phyloP scores from a whole-genome alignment of 106 monocot species.

The Amphibolis antarctica region DNA sequence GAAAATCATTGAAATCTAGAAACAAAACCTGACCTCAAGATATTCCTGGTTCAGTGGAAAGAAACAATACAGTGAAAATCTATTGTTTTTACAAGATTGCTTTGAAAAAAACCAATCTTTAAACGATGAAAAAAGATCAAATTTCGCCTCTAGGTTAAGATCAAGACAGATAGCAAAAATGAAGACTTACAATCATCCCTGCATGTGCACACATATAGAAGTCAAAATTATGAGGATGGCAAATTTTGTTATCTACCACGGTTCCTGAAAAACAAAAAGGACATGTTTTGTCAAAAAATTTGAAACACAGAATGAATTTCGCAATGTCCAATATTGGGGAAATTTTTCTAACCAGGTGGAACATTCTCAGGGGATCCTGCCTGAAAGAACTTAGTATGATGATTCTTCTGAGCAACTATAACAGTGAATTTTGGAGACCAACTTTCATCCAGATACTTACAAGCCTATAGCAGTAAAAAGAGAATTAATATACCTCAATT shows the following conservation, averaged over 20 bases:
- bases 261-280: slow-evolving; percentile 43
- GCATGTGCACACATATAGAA: slow-evolving; percentile 97
- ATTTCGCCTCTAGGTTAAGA: too few species aligned
- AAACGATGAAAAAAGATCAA: too few species aligned
- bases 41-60: too few species aligned
- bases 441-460: slow-evolving; percentile 70
- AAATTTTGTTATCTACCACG: slow-evolving; percentile 78
- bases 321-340: background rate
- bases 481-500: background rate
- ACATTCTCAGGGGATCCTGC: slow-evolving; percentile 64
- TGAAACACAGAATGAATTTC: background rate
- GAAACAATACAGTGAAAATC: too few species aligned
- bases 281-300: background rate
- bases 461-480: slow-evolving; percentile 36
- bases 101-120: too few species aligned
- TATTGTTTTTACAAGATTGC: too few species aligned
- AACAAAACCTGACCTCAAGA: too few species aligned
- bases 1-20: too few species aligned
- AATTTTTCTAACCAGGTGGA: slow-evolving; percentile 46
- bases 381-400: slow-evolving; percentile 89
- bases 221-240: slow-evolving; percentile 85
- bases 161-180: too few species aligned
- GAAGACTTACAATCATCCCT: slow-evolving; percentile 78
- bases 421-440: slow-evolving; percentile 79
- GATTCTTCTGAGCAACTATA: slow-evolving; percentile 88